A percentile compares a stretch with the other conserved stretches of the same genome.
phyloP scores from a whole-genome alignment of 2,329 filamentous ascomycete genomes.

The Claviceps arundinis region DNA sequence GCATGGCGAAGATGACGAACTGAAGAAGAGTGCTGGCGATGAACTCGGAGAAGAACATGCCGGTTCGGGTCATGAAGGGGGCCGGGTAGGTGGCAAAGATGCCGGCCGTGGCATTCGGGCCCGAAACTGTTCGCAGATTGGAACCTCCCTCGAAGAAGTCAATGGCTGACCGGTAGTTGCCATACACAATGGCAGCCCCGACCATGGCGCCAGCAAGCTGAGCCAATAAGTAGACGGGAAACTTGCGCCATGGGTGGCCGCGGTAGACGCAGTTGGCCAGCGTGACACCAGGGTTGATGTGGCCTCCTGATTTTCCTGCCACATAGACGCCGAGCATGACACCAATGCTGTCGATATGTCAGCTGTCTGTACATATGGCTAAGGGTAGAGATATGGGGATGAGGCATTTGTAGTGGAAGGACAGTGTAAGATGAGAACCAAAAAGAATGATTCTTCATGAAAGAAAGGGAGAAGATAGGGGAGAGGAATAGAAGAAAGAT shows the following conservation, averaged over 20 bases:
- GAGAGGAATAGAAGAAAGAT: neutral
- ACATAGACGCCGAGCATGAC: constrained; percentile 59
- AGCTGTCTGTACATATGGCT: no score
- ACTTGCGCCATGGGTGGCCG: constrained; percentile 54
- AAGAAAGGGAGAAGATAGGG: neutral
- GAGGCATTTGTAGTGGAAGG: no score
- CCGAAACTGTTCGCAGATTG: constrained; percentile 47
- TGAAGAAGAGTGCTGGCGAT: constrained; percentile 54
- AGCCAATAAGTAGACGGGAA: constrained; percentile 53
- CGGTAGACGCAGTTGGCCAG: constrained; percentile 56
- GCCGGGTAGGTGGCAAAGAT: constrained; percentile 65
- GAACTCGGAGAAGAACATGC: constrained; percentile 61
- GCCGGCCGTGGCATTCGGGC: constrained; percentile 47
- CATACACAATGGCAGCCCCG: constrained; percentile 46
- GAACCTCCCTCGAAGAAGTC: constrained; percentile 48
- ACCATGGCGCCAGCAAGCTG: constrained; percentile 56
- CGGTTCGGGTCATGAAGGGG: constrained; percentile 49
- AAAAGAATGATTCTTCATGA: neutral
- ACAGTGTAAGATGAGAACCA: no score
- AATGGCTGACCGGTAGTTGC: constrained; percentile 52
- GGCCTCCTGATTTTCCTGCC: constrained; percentile 50
- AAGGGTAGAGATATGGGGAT: no score
- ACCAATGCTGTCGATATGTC: constrained; percentile 32
- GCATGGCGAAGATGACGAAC: constrained; percentile 59
- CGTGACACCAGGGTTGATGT: constrained; percentile 60